Evolutionary conservation across 306 rosid genomes (phyloP), one percentile per base, ranked within the genome.

Genomic region (Clitoria ternatea): DNA sequence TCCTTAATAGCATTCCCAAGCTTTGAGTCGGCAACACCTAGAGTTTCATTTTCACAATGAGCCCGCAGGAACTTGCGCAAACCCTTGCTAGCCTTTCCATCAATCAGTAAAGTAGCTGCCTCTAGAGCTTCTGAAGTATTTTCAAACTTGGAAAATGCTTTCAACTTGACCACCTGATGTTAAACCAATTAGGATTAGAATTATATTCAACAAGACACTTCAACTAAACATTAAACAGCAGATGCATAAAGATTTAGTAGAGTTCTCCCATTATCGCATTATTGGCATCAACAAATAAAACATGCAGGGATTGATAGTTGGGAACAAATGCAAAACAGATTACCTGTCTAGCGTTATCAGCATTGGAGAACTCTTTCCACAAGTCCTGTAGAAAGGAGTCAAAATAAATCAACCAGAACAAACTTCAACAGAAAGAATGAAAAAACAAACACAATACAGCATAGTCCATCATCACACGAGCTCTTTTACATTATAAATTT

Each of bases 1-100:
- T 91, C 99, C 80, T 94, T 94, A 3, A 94, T 89, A 43, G 87
- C 50, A 62, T 75, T 87, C 76, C 97, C 97, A 36, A 94, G 96
- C 82, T 91, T 94, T 2, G 99, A 91, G 74, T 94, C 96, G 11
- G 97, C 90, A 1, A 94, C 99, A 17, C 85, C 99, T 12, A 94
- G 72, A 0, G 83, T 81, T 71, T 94, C 99, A 29, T 88, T 88
- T 35, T 82, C 82, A 63, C 97, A 94, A 54, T 94, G 90, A 18
- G 81, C 79, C 12, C 94, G 89, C 59, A 94, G 80, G 76, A 94
- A 91, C 81, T 91, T 94, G 50, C 96, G 96, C 26, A 94, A 76
- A 37, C 95, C 96, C 80, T 94, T 94, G 79, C 92, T 94, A 63
- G 96, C 86, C 80, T 91, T 94, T 45, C 99, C 82, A 39, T 91